Evolutionary conservation across 2,329 filamentous ascomycete species (phyloP).

Genomic region (Thielaviopsis populi): DNA sequence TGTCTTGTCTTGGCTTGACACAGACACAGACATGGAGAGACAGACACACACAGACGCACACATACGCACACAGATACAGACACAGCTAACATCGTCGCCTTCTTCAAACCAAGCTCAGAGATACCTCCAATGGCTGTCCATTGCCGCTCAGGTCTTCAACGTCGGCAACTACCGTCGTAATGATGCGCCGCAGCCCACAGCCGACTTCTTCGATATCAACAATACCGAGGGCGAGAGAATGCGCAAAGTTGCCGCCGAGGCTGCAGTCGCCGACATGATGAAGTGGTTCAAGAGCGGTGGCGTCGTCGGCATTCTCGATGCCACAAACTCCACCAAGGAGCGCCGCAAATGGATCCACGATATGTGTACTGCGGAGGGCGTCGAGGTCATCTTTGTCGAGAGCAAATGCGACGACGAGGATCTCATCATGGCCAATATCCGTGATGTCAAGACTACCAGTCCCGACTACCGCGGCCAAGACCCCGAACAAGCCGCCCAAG

Average conservation of each 20-base stretch:
- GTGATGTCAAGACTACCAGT: slow-evolving; percentile 91
- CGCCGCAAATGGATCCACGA: slow-evolving; percentile 86
- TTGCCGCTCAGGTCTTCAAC: slow-evolving; percentile 89
- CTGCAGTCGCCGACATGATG: slow-evolving; percentile 85
- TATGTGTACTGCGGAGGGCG: slow-evolving; percentile 54
- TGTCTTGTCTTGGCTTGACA: too few species aligned
- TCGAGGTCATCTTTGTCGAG: slow-evolving; percentile 92
- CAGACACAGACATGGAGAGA: too few species aligned
- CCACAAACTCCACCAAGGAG: slow-evolving; percentile 87
- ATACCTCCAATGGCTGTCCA: slow-evolving; percentile 92
- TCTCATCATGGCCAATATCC: slow-evolving; percentile 94
- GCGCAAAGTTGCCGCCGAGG: slow-evolving; percentile 76
- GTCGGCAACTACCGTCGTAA: slow-evolving; percentile 89
- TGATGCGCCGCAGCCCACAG: slow-evolving; percentile 75
- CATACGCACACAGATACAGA: background rate
- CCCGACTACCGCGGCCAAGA: slow-evolving; percentile 92
- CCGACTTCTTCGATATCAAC: slow-evolving; percentile 86
- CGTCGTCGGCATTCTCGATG: slow-evolving; percentile 84
- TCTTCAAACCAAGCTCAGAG: slow-evolving; percentile 53
- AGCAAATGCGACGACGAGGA: slow-evolving; percentile 93
- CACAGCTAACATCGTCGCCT: slow-evolving; percentile 1
- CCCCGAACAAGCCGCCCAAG: slow-evolving; percentile 74
- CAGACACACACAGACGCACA: too few species aligned
- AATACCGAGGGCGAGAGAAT: slow-evolving; percentile 85
- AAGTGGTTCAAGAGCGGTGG: slow-evolving; percentile 73